phyloP scores from a whole-genome alignment of 768 basidiomycete species.

The Tricholoma terreum region DNA sequence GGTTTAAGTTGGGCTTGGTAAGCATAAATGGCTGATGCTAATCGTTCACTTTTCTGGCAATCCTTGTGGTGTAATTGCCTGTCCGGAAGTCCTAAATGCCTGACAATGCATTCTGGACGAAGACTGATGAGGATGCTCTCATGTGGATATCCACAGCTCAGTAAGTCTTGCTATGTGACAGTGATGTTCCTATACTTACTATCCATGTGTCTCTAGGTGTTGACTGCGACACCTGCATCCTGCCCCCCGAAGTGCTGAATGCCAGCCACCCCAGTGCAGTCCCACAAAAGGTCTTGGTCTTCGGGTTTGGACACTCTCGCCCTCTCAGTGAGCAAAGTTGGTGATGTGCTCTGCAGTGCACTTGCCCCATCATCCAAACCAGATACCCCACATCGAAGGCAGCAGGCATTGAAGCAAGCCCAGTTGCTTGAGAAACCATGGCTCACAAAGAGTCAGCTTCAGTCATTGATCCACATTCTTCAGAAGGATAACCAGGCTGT shows the following conservation, averaged over 20 bases:
- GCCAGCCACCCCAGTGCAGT: too few species aligned
- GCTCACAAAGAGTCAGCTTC: conserved; percentile 6
- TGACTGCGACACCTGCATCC: too few species aligned
- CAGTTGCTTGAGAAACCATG: conserved; percentile 12
- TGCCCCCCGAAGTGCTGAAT: too few species aligned
- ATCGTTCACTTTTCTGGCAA: too few species aligned
- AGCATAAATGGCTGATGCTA: too few species aligned
- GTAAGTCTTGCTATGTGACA: too few species aligned
- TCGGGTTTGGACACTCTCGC: background rate
- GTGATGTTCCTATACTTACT: too few species aligned
- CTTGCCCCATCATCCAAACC: conserved; percentile 6
- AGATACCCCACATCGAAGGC: conserved; percentile 11
- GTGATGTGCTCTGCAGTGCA: background rate
- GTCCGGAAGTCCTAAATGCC: too few species aligned
- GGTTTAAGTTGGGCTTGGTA: too few species aligned
- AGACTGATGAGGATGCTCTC: background rate
- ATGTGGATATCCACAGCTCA: background rate
- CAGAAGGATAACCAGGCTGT: conserved; percentile 13
- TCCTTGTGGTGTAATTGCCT: too few species aligned
- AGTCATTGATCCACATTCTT: conserved; percentile 10
- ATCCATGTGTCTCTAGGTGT: too few species aligned
- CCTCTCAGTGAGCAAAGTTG: background rate
- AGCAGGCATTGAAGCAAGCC: conserved; percentile 10
- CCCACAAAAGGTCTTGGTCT: background rate
- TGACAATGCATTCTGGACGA: background rate